Evolutionary conservation across 148 eudicot genomes (phyloP).

Genomic region (Linanthus parryae): DNA sequence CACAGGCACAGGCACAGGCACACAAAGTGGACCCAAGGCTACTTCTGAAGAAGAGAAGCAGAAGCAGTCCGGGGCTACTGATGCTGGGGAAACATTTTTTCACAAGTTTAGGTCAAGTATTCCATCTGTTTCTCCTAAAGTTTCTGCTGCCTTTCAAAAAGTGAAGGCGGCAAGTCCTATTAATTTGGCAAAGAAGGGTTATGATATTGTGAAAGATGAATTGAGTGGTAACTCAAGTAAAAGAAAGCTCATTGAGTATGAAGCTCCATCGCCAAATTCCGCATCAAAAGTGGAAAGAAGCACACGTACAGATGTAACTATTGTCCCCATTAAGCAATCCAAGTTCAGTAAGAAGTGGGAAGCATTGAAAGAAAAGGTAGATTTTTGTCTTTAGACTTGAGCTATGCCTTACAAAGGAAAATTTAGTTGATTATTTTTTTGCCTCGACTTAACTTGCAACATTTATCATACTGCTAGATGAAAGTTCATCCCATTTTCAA

Average conservation of each 20-base stretch:
- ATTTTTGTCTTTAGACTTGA: not conserved
- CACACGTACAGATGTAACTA: constrained; percentile 66
- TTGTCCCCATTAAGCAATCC: constrained; percentile 70
- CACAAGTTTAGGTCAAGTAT: constrained; percentile 53
- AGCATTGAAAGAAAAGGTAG: constrained; percentile 64
- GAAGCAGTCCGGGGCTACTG: constrained; percentile 44
- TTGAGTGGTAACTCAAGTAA: constrained; percentile 59
- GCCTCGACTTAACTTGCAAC: constrained; percentile 2
- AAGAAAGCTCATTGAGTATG: constrained; percentile 55
- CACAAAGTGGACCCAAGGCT: constrained; percentile 21
- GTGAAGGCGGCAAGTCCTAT: constrained; percentile 75
- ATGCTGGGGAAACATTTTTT: constrained; percentile 49
- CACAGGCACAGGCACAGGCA: constrained; percentile 16
- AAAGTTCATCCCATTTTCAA: constrained; percentile 71
- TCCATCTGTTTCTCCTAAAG: constrained; percentile 56
- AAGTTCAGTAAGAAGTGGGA: constrained; percentile 83
- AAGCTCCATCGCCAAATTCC: constrained; percentile 30
- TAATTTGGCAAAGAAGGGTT: constrained; percentile 78
- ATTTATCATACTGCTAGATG: constrained; percentile 37
- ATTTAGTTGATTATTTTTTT: not conserved
- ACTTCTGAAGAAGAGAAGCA: constrained; percentile 36
- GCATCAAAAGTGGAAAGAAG: constrained; percentile 50
- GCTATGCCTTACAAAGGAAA: not conserved
- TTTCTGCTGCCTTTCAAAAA: constrained; percentile 66
- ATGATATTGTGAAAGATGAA: constrained; percentile 78